These are phyloP conservation scores for Helianthus annuus DNA, from an alignment of 129 eudicot genomes.

Conservation along the genomic window DNA sequence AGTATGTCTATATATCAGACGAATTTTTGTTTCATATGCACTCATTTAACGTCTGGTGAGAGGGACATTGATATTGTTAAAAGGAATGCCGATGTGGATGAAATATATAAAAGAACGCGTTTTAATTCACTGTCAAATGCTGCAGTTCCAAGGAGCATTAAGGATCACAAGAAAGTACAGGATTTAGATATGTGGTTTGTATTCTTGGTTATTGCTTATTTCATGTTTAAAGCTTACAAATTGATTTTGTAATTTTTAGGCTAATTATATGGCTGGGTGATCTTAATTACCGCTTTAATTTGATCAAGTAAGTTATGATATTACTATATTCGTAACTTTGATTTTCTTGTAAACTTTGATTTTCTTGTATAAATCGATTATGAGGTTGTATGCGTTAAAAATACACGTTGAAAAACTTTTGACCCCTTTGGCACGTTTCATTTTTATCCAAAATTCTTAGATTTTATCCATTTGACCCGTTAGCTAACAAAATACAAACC, in stretches of 20 bases:
- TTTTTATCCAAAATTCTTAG: too few species aligned
- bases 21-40: constrained; percentile 72
- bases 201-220: too few species aligned
- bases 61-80: constrained; percentile 61
- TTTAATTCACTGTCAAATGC: constrained; percentile 48
- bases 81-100: constrained; percentile 77
- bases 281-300: constrained; percentile 77
- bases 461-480: too few species aligned
- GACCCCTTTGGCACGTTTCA: too few species aligned
- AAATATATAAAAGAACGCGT: constrained; percentile 69
- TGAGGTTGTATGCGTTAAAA: too few species aligned
- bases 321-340: too few species aligned
- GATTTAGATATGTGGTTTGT: not conserved
- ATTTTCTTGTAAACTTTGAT: too few species aligned
- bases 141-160: constrained; percentile 60
- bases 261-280: constrained; percentile 86
- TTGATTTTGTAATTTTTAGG: constrained; percentile 37
- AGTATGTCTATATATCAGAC: constrained; percentile 92
- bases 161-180: constrained; percentile 78
- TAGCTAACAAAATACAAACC: too few species aligned
- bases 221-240: not conserved
- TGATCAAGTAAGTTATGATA: not conserved
- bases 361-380: too few species aligned
- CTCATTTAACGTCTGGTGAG: constrained; percentile 81
- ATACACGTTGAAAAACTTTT: too few species aligned